Conservation (phyloP, 495 filamentous ascomycete genomes). For the Penicillium goetzii region DNA sequence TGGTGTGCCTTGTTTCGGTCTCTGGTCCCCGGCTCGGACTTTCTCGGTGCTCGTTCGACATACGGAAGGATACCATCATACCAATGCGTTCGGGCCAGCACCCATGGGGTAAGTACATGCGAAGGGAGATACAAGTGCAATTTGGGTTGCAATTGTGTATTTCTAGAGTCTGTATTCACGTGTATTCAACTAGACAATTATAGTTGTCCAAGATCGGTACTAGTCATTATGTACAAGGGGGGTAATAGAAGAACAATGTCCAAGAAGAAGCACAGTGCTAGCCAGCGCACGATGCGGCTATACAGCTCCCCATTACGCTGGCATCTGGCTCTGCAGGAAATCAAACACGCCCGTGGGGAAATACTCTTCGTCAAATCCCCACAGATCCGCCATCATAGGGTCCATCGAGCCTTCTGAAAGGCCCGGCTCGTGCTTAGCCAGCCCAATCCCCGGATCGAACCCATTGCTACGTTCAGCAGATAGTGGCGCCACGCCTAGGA, state of each 20-base stretch:
- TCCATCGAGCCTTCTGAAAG: conserved; percentile 51
- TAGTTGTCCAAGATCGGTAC: conserved; percentile 7
- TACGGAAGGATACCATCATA: not conserved
- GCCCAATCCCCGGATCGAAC: conserved; percentile 27
- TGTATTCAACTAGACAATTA: conserved; percentile 9
- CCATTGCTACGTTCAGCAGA: conserved; percentile 50
- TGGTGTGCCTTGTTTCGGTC: not conserved
- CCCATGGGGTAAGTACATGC: conserved; percentile 12
- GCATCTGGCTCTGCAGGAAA: conserved; percentile 55
- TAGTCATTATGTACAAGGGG: conserved; percentile 19
- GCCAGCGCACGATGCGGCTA: not conserved
- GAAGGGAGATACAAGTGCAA: not conserved
- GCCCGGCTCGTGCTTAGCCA: conserved; percentile 39
- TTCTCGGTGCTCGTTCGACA: conserved; percentile 25
- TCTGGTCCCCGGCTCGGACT: conserved; percentile 22
- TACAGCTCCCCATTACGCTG: conserved; percentile 29
- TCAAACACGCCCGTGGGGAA: conserved; percentile 55
- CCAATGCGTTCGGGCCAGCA: not conserved
- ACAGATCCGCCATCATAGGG: conserved; percentile 53
- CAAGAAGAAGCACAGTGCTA: not conserved
- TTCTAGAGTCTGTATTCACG: conserved; percentile 3
- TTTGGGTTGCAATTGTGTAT: not conserved
- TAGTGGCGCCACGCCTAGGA: conserved; percentile 49
- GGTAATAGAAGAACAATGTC: conserved; percentile 7
- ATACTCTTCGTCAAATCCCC: conserved; percentile 54